A percentile compares a stretch with the other conserved stretches of the same genome.
Conservation (phyloP, 345 rosid species). For the Laguncularia racemosa region DNA sequence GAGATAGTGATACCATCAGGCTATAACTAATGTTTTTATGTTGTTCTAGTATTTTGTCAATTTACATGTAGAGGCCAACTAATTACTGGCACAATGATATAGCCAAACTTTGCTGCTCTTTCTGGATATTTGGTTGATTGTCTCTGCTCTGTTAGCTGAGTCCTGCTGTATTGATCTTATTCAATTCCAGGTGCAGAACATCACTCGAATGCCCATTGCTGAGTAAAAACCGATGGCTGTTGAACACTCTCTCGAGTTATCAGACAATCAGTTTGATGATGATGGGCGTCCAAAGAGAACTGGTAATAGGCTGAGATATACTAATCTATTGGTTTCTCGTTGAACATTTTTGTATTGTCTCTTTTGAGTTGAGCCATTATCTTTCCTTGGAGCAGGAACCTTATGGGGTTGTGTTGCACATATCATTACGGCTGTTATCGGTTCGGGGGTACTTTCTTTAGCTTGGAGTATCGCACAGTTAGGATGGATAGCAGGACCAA, state of each 20-base stretch:
- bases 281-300: conserved; percentile 38
- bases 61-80: no score
- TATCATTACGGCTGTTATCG: conserved; percentile 44
- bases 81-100: no score
- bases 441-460: conserved; percentile 47
- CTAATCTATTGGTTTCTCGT: not conserved
- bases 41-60: no score
- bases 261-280: conserved; percentile 18
- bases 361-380: conserved; percentile 4
- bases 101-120: no score
- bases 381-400: conserved; percentile 35
- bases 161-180: no score
- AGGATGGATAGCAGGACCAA: conserved; percentile 70
- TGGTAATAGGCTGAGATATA: conserved; percentile 14
- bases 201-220: no score
- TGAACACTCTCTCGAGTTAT: conserved; percentile 18
- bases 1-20: no score
- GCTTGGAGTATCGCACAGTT: conserved; percentile 64
- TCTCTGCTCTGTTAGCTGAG: no score
- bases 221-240: conserved; percentile 18
- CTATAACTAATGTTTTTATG: no score
- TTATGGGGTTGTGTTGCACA: conserved; percentile 41
- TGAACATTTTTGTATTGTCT: not conserved
- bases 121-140: no score
- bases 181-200: no score